Base-by-base conservation (phyloP, 1,284 basidiomycete genomes). In the Cryptococcus hybrid region DNA sequence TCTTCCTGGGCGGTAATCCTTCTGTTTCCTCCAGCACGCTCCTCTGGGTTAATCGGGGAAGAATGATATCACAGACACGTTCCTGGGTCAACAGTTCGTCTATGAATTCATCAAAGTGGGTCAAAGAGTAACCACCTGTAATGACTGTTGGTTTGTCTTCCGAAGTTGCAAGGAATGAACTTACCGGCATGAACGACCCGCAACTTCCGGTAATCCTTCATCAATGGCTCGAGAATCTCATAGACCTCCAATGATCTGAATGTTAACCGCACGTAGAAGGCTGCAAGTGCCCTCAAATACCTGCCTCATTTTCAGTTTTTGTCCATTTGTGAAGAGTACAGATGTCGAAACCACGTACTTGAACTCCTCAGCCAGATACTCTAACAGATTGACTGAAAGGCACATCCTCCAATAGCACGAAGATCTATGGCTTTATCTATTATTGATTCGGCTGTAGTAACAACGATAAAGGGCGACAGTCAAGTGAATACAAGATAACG, bases 311-410 rank as follows among this genome's bases (percentile, higher is more conserved):
- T 54, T 42, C n/a, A 47, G 37, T 11, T 45, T 47, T n/a, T 5
- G 39, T 47, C 18, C 18, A 47, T 8, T 30, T 6, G 15, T 24
- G 18, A 6, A 15, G 13, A 24, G 34, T 30, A 47, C 12, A 30
- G 48, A 44, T 39, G 5, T 24, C 24, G 24, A 24, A 24, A 24
- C 24, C 24, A 82, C 88, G 64, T 69, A 95, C 92, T 99, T 99
- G 84, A 98, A 98, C 74, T 99, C 95, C 60, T 95, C 91, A 2
- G 91, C 92, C 18, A 99, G 81, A 73, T 99, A 99, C 71, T 98
- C 96, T 3, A 96, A n/a, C n/a, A n/a, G n/a, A n/a, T n/a, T n/a
- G n/a, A n/a, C n/a, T n/a, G n/a, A n/a, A n/a, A n/a, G n/a, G n/a
- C n/a, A n/a, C n/a, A n/a, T n/a, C 96, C 96, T 6, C 96, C 96